Evolutionary conservation across 208 protist genomes (phyloP).

Genomic region (Leishmania arabica): DNA sequence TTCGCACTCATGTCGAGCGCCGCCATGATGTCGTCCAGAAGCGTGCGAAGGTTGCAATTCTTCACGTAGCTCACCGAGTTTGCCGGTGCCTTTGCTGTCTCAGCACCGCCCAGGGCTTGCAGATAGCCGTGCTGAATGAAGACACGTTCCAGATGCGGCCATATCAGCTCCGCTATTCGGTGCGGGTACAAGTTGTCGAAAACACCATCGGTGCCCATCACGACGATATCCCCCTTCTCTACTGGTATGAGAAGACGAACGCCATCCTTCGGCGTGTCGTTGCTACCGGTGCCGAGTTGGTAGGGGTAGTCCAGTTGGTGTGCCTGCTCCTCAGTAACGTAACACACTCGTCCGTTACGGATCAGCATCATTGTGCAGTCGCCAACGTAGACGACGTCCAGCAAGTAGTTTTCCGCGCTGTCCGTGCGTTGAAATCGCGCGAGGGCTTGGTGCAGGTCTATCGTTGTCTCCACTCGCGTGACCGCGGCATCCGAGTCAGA

Average conservation of each 20-base stretch:
- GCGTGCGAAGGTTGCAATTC: constrained; percentile 27
- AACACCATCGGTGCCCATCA: constrained; percentile 73
- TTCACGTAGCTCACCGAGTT: not conserved
- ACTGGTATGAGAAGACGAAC: constrained; percentile 50
- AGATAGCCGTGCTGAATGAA: constrained; percentile 33
- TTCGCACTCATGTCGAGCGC: constrained; percentile 37
- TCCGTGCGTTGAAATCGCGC: constrained; percentile 7
- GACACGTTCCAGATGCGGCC: constrained; percentile 36
- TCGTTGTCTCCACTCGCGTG: constrained; percentile 3
- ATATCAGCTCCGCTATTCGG: constrained; percentile 43
- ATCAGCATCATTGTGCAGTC: constrained; percentile 68
- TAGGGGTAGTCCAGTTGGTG: constrained; percentile 74
- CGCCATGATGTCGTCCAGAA: constrained; percentile 51
- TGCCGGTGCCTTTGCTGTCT: constrained; percentile 1
- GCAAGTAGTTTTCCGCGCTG: constrained; percentile 34
- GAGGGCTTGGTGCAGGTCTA: constrained; percentile 15
- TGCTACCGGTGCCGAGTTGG: constrained; percentile 66
- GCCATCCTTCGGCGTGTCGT: constrained; percentile 47
- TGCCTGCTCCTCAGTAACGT: constrained; percentile 53
- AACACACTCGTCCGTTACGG: constrained; percentile 49
- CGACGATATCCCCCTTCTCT: constrained; percentile 54
- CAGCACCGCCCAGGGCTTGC: not conserved
- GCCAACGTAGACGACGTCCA: constrained; percentile 66
- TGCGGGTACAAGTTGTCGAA: constrained; percentile 76
- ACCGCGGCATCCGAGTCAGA: not conserved